Percentiles rank a stretch among this genome's conserved stretches.
phyloP scores from a whole-genome alignment of 441 rosid genomes.

The Adansonia rubrostipa region DNA sequence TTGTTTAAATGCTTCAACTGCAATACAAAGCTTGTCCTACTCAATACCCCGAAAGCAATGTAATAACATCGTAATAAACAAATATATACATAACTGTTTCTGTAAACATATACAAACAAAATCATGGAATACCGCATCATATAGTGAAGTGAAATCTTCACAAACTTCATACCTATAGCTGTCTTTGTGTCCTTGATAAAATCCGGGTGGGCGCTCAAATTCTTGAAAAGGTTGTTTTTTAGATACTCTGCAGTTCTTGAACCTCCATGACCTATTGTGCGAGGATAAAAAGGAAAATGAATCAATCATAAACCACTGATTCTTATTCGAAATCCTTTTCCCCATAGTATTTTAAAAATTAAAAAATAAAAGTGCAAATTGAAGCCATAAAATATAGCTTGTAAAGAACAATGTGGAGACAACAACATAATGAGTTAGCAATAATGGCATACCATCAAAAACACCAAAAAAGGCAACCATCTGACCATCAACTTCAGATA shows the following conservation, averaged over 20 bases:
- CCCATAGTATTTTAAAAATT: background rate
- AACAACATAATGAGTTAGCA: background rate
- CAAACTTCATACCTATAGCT: constrained; percentile 66
- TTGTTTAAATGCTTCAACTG: constrained; percentile 69
- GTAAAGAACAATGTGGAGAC: constrained; percentile 12
- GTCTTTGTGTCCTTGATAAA: constrained; percentile 69
- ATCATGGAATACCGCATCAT: background rate
- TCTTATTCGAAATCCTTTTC: background rate
- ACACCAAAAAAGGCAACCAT: constrained; percentile 93
- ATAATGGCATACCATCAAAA: constrained; percentile 67
- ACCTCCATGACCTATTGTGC: constrained; percentile 77
- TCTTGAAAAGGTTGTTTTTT: constrained; percentile 75
- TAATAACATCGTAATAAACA: background rate
- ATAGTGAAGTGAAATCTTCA: background rate
- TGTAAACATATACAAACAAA: background rate
- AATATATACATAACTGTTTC: background rate
- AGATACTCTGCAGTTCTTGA: constrained; percentile 86
- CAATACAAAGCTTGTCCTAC: constrained; percentile 29
- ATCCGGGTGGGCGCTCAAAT: constrained; percentile 62
- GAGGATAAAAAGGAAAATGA: background rate
- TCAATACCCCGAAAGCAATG: constrained; percentile 6
- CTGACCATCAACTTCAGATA: constrained; percentile 78
- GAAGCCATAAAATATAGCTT: background rate
- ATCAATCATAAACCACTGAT: constrained; percentile 22
- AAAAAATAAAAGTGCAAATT: background rate